Base-by-base conservation (phyloP, 768 basidiomycete genomes). In the Butyriboletus loyo region DNA sequence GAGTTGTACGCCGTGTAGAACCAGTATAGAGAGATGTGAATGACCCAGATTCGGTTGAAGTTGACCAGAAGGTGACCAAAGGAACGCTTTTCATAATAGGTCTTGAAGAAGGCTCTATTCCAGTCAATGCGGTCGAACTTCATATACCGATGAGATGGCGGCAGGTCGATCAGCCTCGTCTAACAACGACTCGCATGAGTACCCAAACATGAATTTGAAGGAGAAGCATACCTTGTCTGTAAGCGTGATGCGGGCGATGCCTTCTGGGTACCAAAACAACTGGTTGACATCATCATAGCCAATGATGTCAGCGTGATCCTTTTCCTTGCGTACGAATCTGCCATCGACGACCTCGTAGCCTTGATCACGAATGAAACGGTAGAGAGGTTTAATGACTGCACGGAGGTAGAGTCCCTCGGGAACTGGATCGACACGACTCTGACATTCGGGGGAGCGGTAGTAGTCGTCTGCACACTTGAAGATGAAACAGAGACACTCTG, bases 401-500 rank as follows among this genome's bases (percentile, higher is more conserved):
- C 87, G 84, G 28, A 99, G 77, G 70, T 98, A 99, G n/a, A 98
- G 75, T 0, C 96, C 97, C 63, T 98, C 96, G 0, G 92, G 91
- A 0, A 98, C 92, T 0, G 95, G 85, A 48, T 98, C 95, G 39
- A 91, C 74, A 40, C 92, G 78, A 68, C 83, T 90, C 71, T 99
- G 97, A 62, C 97, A 99, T 64, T 98, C 97, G n/a, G 96, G 86
- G 4, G 90, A 93, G 24, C 97, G 94, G 71, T 99, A 99, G 71
- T 98, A 99, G 73, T 99, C 97, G 67, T 99, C 97, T 14, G 97
- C 97, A 66, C 97, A 98, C 74, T 99, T 99, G 87, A 99, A 99
- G 73, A 99, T 97, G 80, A 98, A 99, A 74, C 94, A 98, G 41
- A 99, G 75, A 63, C 92, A 95, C 69, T 99, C 97, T 3, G 97